Evolutionary conservation across 2,329 filamentous ascomycete genomes (phyloP).

Genomic region (Colletotrichum abscissum): DNA sequence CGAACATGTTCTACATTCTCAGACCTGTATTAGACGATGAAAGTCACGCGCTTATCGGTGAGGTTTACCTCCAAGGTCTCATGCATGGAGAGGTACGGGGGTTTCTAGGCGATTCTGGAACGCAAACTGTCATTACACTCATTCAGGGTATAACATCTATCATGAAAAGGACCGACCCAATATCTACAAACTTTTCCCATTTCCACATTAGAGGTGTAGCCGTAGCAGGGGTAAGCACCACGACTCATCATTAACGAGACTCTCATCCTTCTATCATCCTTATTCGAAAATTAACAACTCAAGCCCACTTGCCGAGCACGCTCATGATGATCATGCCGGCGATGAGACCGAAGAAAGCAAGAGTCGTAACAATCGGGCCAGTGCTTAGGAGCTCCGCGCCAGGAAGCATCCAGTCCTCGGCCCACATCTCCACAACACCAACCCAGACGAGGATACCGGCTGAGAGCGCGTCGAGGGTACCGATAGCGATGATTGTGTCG

Average conservation of each 20-base stretch:
- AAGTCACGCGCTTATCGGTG: neutral
- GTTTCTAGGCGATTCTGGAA: neutral
- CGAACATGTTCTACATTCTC: neutral
- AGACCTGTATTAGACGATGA: neutral
- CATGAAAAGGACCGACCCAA: slow-evolving; percentile 15
- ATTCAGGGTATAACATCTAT: slow-evolving; percentile 28
- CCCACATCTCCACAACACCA: slow-evolving; percentile 83
- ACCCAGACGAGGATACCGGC: slow-evolving; percentile 86
- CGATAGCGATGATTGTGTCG: slow-evolving; percentile 76
- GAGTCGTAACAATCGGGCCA: slow-evolving; percentile 55
- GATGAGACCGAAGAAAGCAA: slow-evolving; percentile 66
- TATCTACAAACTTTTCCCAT: slow-evolving; percentile 2
- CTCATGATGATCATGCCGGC: slow-evolving; percentile 77
- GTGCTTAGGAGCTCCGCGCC: slow-evolving; percentile 63
- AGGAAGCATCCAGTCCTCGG: slow-evolving; percentile 75
- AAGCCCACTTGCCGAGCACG: slow-evolving; percentile 81
- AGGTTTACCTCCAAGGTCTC: neutral
- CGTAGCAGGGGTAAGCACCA: neutral
- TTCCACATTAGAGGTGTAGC: neutral
- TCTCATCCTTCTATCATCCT: too few species aligned
- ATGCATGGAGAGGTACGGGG: neutral
- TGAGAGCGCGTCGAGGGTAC: slow-evolving; percentile 78
- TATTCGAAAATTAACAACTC: slow-evolving; percentile 20
- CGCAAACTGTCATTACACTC: slow-evolving; percentile 23
- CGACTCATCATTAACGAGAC: neutral